Percentiles rank a stretch among this genome's conserved stretches.
Conservation (phyloP, 2,329 filamentous ascomycete genomes). For the Piedraia hortae region DNA sequence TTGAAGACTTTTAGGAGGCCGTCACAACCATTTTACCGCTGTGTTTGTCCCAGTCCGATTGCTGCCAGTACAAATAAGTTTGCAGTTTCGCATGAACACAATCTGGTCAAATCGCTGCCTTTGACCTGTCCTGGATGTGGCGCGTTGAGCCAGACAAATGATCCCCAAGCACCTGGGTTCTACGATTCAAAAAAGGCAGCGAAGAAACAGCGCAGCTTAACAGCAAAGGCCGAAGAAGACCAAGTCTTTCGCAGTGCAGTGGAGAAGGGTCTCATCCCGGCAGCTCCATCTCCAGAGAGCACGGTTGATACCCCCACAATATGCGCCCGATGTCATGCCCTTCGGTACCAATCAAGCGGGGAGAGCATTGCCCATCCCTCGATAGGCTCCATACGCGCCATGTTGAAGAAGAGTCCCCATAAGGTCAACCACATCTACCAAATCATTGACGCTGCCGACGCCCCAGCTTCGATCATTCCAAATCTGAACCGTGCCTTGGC, state of each 20-base stretch:
- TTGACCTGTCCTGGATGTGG: slow-evolving; percentile 32
- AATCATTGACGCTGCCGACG: slow-evolving; percentile 81
- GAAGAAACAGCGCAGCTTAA: not conserved
- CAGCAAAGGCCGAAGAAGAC: slow-evolving; percentile 8
- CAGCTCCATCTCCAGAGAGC: not conserved
- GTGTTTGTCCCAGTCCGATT: too few species aligned
- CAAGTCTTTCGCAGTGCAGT: slow-evolving; percentile 12
- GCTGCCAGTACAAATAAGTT: too few species aligned
- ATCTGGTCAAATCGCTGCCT: slow-evolving; percentile 5
- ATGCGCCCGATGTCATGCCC: slow-evolving; percentile 66
- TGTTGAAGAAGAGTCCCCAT: slow-evolving; percentile 67
- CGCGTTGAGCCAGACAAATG: slow-evolving; percentile 28
- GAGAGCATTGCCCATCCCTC: slow-evolving; percentile 53
- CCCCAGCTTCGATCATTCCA: slow-evolving; percentile 76
- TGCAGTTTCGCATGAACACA: too few species aligned
- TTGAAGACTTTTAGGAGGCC: too few species aligned
- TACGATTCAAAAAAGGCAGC: slow-evolving; percentile 17
- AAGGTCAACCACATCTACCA: slow-evolving; percentile 89
- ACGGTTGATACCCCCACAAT: slow-evolving; percentile 23
- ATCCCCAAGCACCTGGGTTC: slow-evolving; percentile 27
- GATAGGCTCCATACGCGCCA: slow-evolving; percentile 53
- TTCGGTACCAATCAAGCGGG: slow-evolving; percentile 48
- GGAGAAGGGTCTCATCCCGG: not conserved
- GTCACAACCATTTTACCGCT: too few species aligned
- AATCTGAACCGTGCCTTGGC: slow-evolving; percentile 42